A percentile compares a stretch with the other conserved stretches of the same genome.
These are phyloP conservation scores for Eucalyptus brandiana DNA, from an alignment of 345 rosid genomes.

Conservation along the genomic window DNA sequence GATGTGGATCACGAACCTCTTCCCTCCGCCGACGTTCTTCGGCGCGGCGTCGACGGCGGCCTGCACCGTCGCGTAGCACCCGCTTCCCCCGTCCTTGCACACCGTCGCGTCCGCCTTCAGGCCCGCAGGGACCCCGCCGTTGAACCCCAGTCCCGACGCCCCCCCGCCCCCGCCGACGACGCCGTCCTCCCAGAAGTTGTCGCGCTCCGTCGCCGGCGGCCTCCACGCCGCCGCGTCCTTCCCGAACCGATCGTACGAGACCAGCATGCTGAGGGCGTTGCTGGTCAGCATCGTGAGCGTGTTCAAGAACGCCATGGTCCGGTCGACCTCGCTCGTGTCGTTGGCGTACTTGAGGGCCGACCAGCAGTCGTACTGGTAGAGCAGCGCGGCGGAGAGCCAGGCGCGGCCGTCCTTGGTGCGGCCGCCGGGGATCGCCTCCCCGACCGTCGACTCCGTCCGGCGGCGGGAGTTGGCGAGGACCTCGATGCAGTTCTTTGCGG, in stretches of 20 bases:
- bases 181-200: constrained; percentile 9
- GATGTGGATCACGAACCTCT: constrained; percentile 22
- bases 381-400: constrained; percentile 30
- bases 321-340: constrained; percentile 11
- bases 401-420: constrained; percentile 27
- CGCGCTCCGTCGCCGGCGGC: constrained; percentile 30
- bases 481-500: constrained; percentile 24
- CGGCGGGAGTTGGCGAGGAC: constrained; percentile 5
- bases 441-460: constrained; percentile 10
- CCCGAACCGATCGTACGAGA: constrained; percentile 15
- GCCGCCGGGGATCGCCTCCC: constrained; percentile 2
- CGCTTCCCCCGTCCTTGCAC: constrained; percentile 8
- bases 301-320: constrained; percentile 20
- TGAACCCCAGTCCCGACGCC: neutral
- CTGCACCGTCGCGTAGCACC: constrained; percentile 23
- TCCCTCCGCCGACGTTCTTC: neutral
- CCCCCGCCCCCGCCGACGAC: neutral
- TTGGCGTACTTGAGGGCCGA: constrained; percentile 25
- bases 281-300: constrained; percentile 7
- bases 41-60: constrained; percentile 39
- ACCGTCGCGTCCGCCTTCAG: constrained; percentile 21
- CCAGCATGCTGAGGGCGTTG: constrained; percentile 28
- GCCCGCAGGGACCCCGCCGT: constrained; percentile 1
- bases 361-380: constrained; percentile 31
- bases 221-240: constrained; percentile 8